Conservation (phyloP, 129 eudicot species). For the Tanacetum coccineum region DNA sequence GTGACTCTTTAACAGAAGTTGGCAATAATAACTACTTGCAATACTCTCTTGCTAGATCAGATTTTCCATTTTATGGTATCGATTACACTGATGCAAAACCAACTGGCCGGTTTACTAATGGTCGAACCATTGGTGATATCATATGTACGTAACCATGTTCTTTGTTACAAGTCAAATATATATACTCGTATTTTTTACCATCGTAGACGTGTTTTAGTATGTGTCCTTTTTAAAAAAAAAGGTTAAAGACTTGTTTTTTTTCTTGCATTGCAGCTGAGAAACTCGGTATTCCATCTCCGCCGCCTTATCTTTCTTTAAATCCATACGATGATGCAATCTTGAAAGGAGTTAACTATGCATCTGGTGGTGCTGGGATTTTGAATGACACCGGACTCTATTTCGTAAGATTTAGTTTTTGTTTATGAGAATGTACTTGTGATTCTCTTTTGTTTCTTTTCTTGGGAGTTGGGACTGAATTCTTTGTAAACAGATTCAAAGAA, state of each 20-base stretch:
- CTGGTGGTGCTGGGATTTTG: constrained; percentile 97
- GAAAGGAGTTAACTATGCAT: constrained; percentile 86
- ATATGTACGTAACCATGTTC: constrained; percentile 42
- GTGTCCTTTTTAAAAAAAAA: too few species aligned
- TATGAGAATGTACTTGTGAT: background rate
- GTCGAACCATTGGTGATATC: constrained; percentile 92
- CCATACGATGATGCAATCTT: constrained; percentile 55
- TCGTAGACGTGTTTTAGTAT: too few species aligned
- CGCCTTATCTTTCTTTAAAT: constrained; percentile 70
- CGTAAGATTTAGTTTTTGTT: constrained; percentile 30
- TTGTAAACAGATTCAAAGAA: constrained; percentile 57
- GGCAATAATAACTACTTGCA: constrained; percentile 76
- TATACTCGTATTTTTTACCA: background rate
- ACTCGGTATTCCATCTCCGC: constrained; percentile 78
- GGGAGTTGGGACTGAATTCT: constrained; percentile 3
- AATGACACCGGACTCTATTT: constrained; percentile 91
- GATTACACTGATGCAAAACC: constrained; percentile 53
- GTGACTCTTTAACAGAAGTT: constrained; percentile 90
- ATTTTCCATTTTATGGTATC: constrained; percentile 70
- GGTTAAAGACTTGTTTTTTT: background rate
- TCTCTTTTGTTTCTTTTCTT: background rate
- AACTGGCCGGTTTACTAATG: constrained; percentile 87
- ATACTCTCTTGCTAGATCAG: constrained; percentile 74
- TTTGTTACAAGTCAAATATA: background rate
- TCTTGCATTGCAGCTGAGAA: constrained; percentile 57